These are phyloP conservation scores for Filobasidium uniguttulatum DNA, from an alignment of 1,284 basidiomycete genomes.

Conservation along the genomic window DNA sequence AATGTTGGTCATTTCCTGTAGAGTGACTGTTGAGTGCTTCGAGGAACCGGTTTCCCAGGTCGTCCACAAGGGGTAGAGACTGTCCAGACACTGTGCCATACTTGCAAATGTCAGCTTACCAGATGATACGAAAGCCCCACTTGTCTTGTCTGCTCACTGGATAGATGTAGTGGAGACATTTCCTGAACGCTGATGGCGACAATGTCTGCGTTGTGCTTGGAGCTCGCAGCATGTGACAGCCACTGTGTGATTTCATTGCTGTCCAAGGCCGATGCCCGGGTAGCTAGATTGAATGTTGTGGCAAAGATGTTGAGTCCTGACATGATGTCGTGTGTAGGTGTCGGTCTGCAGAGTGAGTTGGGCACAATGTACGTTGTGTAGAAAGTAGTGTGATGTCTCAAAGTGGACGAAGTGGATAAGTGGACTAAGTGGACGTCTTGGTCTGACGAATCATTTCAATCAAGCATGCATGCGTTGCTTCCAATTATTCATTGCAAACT, in stretches of 20 bases:
- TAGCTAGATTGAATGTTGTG: constrained; percentile 37
- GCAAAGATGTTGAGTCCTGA: constrained; percentile 30
- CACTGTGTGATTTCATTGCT: constrained; percentile 33
- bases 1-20: background rate
- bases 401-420: too few relatives aligned
- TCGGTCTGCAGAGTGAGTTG: too few relatives aligned
- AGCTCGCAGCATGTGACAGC: constrained; percentile 33
- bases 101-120: background rate
- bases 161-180: constrained; percentile 48
- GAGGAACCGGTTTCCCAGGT: constrained; percentile 1
- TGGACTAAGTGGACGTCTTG: too few relatives aligned
- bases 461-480: too few relatives aligned
- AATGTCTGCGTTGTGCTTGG: constrained; percentile 44
- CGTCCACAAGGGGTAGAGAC: constrained; percentile 1
- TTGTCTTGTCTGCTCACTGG: constrained; percentile 21
- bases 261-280: constrained; percentile 33
- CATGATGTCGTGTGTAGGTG: too few relatives aligned
- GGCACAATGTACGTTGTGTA: too few relatives aligned
- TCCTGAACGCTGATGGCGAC: constrained; percentile 94
- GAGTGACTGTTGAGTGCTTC: constrained; percentile 1
- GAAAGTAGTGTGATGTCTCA: too few relatives aligned
- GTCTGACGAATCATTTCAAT: too few relatives aligned
- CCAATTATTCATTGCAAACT: too few relatives aligned
- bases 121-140: background rate
- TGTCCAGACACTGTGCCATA: constrained; percentile 8